A percentile compares a stretch with the other conserved stretches of the same genome.
These are phyloP conservation scores for Asterionellopsis glacialis DNA, from an alignment of 108 stramenopile species.

Conservation along the genomic window DNA sequence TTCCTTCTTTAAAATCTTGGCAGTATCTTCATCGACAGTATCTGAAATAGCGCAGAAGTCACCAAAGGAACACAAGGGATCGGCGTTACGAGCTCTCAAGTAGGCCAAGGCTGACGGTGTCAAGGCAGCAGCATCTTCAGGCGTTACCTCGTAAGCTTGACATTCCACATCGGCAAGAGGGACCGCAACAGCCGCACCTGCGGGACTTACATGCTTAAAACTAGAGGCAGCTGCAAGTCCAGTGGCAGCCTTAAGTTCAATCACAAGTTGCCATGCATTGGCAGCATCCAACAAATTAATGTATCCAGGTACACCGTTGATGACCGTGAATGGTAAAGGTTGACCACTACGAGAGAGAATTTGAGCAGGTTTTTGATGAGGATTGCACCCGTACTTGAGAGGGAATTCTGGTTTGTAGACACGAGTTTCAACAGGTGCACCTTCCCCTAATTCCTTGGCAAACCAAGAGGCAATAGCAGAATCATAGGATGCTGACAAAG, in stretches of 20 bases:
- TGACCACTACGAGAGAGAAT: conserved; percentile 76
- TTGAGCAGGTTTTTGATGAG: conserved; percentile 92
- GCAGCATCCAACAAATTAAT: conserved; percentile 97
- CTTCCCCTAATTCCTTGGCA: conserved; percentile 50
- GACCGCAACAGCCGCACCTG: conserved; percentile 95
- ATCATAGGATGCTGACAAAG: conserved; percentile 91
- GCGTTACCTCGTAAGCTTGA: conserved; percentile 79
- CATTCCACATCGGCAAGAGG: conserved; percentile 86
- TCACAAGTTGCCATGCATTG: conserved; percentile 97
- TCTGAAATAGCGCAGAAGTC: conserved; percentile 96
- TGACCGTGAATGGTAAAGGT: conserved; percentile 83
- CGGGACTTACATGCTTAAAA: conserved; percentile 98
- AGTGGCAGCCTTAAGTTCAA: conserved; percentile 88
- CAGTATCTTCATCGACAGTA: conserved; percentile 96
- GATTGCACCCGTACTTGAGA: conserved; percentile 98
- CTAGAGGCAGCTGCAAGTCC: conserved; percentile 92
- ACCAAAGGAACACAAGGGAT: conserved; percentile 99
- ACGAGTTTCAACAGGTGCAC: conserved; percentile 68
- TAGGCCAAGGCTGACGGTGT: conserved; percentile 95
- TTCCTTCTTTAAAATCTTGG: conserved; percentile 92
- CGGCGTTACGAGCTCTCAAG: conserved; percentile 96
- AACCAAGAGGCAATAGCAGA: conserved; percentile 91
- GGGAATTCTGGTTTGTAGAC: conserved; percentile 85
- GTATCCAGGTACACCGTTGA: conserved; percentile 95
- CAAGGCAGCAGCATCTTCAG: conserved; percentile 60